These are phyloP conservation scores for Oidium heveae DNA, from an alignment of 2,329 filamentous ascomycete species.

Conservation along the genomic window DNA sequence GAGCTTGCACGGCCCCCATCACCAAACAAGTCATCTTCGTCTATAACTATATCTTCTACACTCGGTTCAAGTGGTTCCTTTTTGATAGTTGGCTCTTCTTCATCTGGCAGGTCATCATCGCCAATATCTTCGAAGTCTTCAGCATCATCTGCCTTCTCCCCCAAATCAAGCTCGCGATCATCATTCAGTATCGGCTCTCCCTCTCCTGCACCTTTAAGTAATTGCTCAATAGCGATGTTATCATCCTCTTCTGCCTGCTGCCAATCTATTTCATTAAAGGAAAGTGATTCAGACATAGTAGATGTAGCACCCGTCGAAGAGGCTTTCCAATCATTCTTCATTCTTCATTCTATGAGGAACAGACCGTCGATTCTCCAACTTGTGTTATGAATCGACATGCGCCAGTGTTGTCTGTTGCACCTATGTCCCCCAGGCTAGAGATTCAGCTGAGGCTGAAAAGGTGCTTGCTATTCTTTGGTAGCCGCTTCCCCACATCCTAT, in stretches of 20 bases:
- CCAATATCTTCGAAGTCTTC: conserved; percentile 77
- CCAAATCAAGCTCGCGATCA: conserved; percentile 28
- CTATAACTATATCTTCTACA: conserved; percentile 27
- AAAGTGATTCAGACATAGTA: neutral
- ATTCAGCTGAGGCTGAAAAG: too few relatives aligned
- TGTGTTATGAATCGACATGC: too few relatives aligned
- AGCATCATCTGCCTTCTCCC: conserved; percentile 76
- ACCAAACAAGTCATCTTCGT: conserved; percentile 43
- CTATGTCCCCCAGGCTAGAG: too few relatives aligned
- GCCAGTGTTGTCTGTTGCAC: too few relatives aligned
- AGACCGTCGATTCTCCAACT: too few relatives aligned
- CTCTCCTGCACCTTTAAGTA: conserved; percentile 1
- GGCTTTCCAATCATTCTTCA: too few relatives aligned
- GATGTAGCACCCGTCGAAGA: too few relatives aligned
- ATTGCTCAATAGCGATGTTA: conserved; percentile 20
- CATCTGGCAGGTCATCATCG: conserved; percentile 73
- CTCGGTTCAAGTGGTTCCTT: conserved; percentile 9
- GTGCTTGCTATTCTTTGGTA: too few relatives aligned
- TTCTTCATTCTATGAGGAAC: too few relatives aligned
- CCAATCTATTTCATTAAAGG: conserved; percentile 16
- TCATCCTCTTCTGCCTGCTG: conserved; percentile 23
- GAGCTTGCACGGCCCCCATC: conserved; percentile 20
- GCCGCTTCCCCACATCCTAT: too few relatives aligned
- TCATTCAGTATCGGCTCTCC: conserved; percentile 15
- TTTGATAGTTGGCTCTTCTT: conserved; percentile 25